Evolutionary conservation across 305 asterid genomes (phyloP), one percentile per base, ranked within the genome.

Genomic region (Fraxinus platypoda): DNA sequence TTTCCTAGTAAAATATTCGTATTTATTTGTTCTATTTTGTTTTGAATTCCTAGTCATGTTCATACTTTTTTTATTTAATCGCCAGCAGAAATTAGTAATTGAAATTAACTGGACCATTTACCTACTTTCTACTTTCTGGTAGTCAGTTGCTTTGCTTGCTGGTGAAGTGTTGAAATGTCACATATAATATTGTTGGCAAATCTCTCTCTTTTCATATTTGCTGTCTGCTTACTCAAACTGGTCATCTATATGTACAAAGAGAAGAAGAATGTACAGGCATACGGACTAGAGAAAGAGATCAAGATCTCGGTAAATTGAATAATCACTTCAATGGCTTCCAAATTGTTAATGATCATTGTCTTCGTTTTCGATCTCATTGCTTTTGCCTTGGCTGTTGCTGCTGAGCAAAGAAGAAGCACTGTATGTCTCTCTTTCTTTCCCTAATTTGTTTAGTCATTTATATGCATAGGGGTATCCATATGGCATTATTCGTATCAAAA

Each of bases 371-470:
- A 93, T 87, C 92, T 93, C 74, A 91, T 95, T 83, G 97, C 98
- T 84, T 95, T 93, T 79, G 97, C 94, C 64, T 87, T 95, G 89
- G 98, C 98, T 8, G 89, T 95, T 82, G 98, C 97, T 82, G 98
- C 97, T 77, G 98, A 95, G 90, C 95, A 90, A 85, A 89, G 98
- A 81, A 88, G 98, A 84, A 95, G 98, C 88, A 87, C 86, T 30
- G 98, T 92, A 70, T 62, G 38, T 77, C 41, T 11, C 76, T 43
- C 6, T 13, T 19, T 62, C 26, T 25, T 59, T 19, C 28, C 12
- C 31, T 68, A 17, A 0, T 25, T 9, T 3, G 6, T 21, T 8
- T 25, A 64, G 3, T 7, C 33, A 26, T 64, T 4, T 59, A 21
- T 21, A 1, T 19, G 70, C 13, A 59, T 57, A 11, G 52, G 17